Evolutionary conservation across 257 asterid species (phyloP), one percentile per base, ranked within the genome.

Genomic region (Anisodus tanguticus): DNA sequence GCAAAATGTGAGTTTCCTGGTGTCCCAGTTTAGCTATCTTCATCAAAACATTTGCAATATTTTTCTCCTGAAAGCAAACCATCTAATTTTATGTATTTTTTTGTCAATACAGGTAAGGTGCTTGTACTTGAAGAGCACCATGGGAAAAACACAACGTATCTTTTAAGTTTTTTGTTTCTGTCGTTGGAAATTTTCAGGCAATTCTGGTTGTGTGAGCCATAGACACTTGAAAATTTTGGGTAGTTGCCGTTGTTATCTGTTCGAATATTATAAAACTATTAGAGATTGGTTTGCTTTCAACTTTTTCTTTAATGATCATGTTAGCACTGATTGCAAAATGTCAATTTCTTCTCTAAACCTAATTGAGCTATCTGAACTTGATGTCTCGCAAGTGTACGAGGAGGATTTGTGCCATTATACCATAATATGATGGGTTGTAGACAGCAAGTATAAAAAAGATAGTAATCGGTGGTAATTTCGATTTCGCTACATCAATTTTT

Each of bases 101-200:
- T 31, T 26, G 45, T 31, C 15, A 13, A 77, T 77, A 4, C 81
- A 77, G 81, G 81, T 77, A 6, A 77, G 81, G 76, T 82, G 84
- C 79, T 54, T 82, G 84, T 62, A 82, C 84, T 49, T 82, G 79
- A 82, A 82, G 84, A 64, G 84, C 76, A 82, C 84, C 59, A 82
- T 82, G 84, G 84, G 84, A n/a, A 82, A 64, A 57, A 7, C 84
- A 26, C 84, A 82, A 9, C 84, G 84, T 0, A 31, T 82, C 64
- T 82, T 82, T 63, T 82, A 63, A 82, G 84, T 22, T 82, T 22
- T 53, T n/a, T 47, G 59, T 49, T 63, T 82, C 16, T 66, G 49
- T 19, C 6, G 39, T 26, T 53, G 43, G 64, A 77, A 74, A 3
- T 7, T 77, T 77, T 77, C 47, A 26, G 58, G 49, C 81, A 22